These are phyloP conservation scores for Tolypocladium ophioglossoides DNA, from an alignment of 2,329 filamentous ascomycete species.

Conservation along the genomic window DNA sequence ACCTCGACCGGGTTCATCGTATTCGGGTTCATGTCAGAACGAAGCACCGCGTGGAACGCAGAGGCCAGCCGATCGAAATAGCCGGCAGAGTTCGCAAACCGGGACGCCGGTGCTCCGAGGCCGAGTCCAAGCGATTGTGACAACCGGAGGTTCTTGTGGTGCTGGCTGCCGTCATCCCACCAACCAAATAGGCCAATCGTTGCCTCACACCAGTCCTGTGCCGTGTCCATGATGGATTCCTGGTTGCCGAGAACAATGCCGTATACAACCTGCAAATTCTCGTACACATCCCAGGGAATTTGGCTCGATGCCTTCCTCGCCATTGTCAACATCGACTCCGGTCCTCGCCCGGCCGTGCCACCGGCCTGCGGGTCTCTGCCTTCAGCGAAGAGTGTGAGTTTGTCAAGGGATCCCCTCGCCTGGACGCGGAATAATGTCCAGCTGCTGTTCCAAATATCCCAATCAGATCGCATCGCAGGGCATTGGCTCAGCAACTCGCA, in stretches of 20 bases:
- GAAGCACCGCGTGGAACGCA: constrained; percentile 58
- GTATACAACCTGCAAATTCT: constrained; percentile 72
- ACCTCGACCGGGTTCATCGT: constrained; percentile 67
- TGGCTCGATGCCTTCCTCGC: constrained; percentile 71
- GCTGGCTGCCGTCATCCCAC: constrained; percentile 73
- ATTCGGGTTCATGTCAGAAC: constrained; percentile 68
- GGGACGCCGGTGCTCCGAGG: constrained; percentile 21
- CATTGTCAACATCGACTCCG: constrained; percentile 51
- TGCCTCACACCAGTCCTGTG: constrained; percentile 89
- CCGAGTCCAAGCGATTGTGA: constrained; percentile 28
- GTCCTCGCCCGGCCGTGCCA: constrained; percentile 26
- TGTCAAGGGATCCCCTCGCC: constrained; percentile 55
- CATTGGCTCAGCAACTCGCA: constrained; percentile 62
- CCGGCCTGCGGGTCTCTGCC: constrained; percentile 44
- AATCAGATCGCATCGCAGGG: constrained; percentile 59
- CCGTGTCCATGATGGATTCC: constrained; percentile 62
- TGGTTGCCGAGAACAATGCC: constrained; percentile 68
- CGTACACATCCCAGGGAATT: constrained; percentile 84
- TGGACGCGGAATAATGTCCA: constrained; percentile 79
- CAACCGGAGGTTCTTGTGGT: constrained; percentile 27
- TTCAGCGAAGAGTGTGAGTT: constrained; percentile 71
- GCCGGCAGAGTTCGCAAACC: constrained; percentile 46
- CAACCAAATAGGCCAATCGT: constrained; percentile 74
- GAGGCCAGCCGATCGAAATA: constrained; percentile 66
- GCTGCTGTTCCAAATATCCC: constrained; percentile 72